Base-by-base conservation (phyloP, 1,284 basidiomycete genomes). In the Meira nashicola region DNA sequence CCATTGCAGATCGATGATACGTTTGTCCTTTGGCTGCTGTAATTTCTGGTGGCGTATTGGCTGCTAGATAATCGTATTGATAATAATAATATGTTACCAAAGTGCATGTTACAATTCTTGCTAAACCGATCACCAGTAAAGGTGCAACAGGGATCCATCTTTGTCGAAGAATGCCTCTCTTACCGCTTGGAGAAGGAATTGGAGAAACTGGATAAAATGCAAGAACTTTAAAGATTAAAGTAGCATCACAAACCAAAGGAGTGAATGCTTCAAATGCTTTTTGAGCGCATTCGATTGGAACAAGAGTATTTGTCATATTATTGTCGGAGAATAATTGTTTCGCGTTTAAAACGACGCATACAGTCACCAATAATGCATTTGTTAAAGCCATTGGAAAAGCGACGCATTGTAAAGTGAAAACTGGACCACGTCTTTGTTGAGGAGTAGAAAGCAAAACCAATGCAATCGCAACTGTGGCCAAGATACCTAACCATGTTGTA, bases 351-450 rank as follows among this genome's bases (percentile, higher is more conserved):
- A 33, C 28, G 4, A 33, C 28, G 8, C 28, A 33, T 4, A 33
- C 28, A 4, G 28, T 33, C 8, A 33, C 28, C 28, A 33, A 33
- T 33, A 33, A 33, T 5, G 46, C 46, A 48, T 48, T 48, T 15
- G 46, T 25, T 5, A 48, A 21, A 12, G 46, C 46, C n/a, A 48
- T n/a, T 7, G 46, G 17, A 25, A 48, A 48, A 21, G 46, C 17
- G 5, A 48, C 21, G 23, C 46, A 48, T 25, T 48, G 46, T 21
- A 48, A 21, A 17, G 25, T 48, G 21, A 48, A 48, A 21, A 48
- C 25, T 7, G 23, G 17, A 19, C 46, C 46, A 8, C 21, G 17
- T 17, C 46, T 15, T 23, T 48, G 46, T 48, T 48, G 46, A 7
- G 46, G 12, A 21, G 46, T 48, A 7, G 46, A 48, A 25, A 48